Base-by-base conservation (phyloP, 2,329 filamentous ascomycete genomes). In the Fusarium subtropicale region DNA sequence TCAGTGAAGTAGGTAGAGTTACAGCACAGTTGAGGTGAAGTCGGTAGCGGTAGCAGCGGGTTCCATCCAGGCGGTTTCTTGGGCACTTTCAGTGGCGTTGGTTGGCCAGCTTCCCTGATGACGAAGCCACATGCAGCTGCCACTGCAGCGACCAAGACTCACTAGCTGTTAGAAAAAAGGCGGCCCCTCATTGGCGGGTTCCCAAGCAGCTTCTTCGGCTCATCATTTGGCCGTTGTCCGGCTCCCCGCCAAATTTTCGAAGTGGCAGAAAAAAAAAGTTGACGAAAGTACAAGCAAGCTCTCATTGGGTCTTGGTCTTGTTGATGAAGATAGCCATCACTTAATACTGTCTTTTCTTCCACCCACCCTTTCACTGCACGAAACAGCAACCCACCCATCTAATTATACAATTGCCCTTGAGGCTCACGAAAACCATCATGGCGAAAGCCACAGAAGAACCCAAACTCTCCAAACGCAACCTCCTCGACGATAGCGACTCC, bases 401-500 rank as follows among this genome's bases (percentile, higher is more conserved):
- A 33, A 13, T 30, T 22, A 15, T 55, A 24, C 36, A 24, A 12
- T 34, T n/a, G 16, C 41, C 20, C 10, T 24, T 12, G 26, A 36
- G 6, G 45, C 45, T 18, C 11, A 28, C 20, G 16, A 44, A 36
- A 31, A 33, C 39, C 41, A 63, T 44, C 54, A 66, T 73, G 65
- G 71, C 66, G 58, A 65, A 52, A 58, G 54, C 64, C 55, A 61
- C 70, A 34, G 81, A 79, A 57, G 71, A 74, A 12, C 63, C 73
- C 55, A 80, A 79, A 64, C 78, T 77, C 36, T 68, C 75, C 55
- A 86, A 85, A 77, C 83, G 83, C 73, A 80, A 76, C 31, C 79
- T 89, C 33, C 83, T 90, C 50, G 87, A 89, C 69, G 87, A 88
- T 64, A 85, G 82, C 74, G 84, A 85, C 57, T 84, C 83, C 18